A percentile compares a stretch with the other conserved stretches of the same genome.
Evolutionary conservation across 1,139 yeast species (phyloP).

Genomic region (Geotrichum phurueaensis): DNA sequence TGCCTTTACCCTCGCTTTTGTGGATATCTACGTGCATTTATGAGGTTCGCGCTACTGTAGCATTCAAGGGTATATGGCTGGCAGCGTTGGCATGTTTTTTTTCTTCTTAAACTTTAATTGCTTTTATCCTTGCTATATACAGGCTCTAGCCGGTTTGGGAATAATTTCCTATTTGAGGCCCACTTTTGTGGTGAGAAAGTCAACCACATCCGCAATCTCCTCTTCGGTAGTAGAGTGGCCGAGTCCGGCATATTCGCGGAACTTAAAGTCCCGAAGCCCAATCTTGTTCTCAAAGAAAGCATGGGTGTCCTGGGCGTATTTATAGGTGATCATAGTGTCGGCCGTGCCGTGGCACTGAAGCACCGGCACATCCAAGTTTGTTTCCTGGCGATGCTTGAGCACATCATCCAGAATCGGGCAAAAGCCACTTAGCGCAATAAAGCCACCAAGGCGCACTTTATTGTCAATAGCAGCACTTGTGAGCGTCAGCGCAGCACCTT

Average conservation of each 20-base stretch:
- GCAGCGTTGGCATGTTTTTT: background rate
- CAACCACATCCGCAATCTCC: background rate
- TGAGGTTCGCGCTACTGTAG: background rate
- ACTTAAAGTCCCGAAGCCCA: background rate
- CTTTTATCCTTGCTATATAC: background rate
- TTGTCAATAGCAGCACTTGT: background rate
- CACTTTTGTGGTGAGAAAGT: background rate
- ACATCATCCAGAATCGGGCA: slow-evolving; percentile 3
- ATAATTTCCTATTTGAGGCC: background rate
- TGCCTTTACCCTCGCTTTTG: background rate
- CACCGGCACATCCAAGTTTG: slow-evolving; percentile 2
- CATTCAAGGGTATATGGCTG: background rate
- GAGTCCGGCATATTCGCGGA: slow-evolving; percentile 1
- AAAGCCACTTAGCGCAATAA: slow-evolving; percentile 4
- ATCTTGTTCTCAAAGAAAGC: background rate
- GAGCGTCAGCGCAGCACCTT: slow-evolving; percentile 6
- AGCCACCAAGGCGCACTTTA: slow-evolving; percentile 3
- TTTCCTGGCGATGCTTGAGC: background rate
- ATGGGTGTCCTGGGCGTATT: background rate
- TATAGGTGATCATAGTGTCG: slow-evolving; percentile 1
- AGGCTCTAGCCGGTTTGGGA: background rate
- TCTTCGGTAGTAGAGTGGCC: background rate
- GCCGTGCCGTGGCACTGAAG: slow-evolving; percentile 7
- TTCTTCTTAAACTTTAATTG: background rate
- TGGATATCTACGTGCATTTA: background rate